These are phyloP conservation scores for Acanthamoeba healyi DNA, from an alignment of 208 protist genomes.

Conservation along the genomic window DNA sequence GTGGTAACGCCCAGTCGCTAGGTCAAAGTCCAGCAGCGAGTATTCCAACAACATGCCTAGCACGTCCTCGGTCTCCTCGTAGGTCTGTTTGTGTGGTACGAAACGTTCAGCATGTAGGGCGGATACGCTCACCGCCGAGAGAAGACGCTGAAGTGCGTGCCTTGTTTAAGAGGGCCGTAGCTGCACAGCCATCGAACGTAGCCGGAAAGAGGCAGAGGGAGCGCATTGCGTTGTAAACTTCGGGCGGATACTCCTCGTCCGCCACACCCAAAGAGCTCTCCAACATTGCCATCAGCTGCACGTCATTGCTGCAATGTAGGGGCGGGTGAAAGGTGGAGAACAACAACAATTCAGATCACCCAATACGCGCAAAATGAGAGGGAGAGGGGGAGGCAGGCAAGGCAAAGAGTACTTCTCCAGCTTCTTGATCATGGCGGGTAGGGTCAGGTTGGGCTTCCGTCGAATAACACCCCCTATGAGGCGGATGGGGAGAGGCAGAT, in stretches of 20 bases:
- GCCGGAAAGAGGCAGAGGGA: constrained; percentile 26
- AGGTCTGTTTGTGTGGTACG: no score
- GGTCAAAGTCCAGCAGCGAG: constrained; percentile 60
- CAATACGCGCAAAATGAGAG: no score
- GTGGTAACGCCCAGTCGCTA: constrained; percentile 3
- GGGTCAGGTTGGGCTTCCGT: constrained; percentile 4
- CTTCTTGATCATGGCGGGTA: constrained; percentile 18
- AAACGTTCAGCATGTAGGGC: no score
- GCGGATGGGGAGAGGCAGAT: constrained; percentile 47
- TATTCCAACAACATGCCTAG: constrained; percentile 52
- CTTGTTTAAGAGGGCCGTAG: not conserved
- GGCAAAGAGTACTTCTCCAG: not conserved
- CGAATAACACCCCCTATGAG: not conserved
- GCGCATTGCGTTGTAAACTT: not conserved
- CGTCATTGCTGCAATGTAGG: not conserved
- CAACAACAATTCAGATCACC: not conserved
- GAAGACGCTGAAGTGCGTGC: not conserved
- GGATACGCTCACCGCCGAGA: no score
- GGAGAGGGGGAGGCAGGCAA: not conserved
- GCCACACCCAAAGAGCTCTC: not conserved
- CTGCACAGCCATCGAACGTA: constrained; percentile 15
- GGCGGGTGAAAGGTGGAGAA: not conserved
- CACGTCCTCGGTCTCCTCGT: constrained; percentile 38
- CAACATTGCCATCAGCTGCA: not conserved
- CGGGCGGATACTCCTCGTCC: constrained; percentile 28